Evolutionary conservation across 345 rosid genomes (phyloP), one percentile per base, ranked within the genome.

Genomic region (Eucalyptus melliodora): DNA sequence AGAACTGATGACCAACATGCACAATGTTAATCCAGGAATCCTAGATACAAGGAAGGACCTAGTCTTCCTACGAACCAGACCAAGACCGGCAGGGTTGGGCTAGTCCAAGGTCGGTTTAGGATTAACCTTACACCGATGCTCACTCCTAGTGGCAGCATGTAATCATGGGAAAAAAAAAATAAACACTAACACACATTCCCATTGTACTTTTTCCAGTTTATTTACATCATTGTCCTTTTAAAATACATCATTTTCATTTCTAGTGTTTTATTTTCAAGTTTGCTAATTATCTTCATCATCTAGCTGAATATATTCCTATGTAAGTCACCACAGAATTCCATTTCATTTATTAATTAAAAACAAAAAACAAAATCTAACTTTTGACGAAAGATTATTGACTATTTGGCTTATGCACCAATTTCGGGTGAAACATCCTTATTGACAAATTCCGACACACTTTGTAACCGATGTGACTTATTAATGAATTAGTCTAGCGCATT

Each of bases 1-100:
- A 3, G 0, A 51, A 17, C 0, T 7, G 0, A 51, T 7, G 0
- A 51, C 2, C 2, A 51, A 51, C 0, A 0, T 0, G 2, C 9
- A 51, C 9, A 51, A 0, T 17, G 1, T 0, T 51, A 0, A 51
- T 17, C 0, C 0, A 17, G 0, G 1, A 17, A 51, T 51, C 4
- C 8, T 51, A 51, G 0, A 8, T 0, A 1, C 1, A 53, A 53
- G 2, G 4, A 7, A 4, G 0, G 4, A 51, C 23, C 4, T 0
- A 17, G 23, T 51, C 56, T 17, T 51, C 23, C 1, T 51, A 7
- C 9, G 2, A 51, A 51, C 9, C 0, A 8, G 23, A 51, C 9
- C 2, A 51, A 3, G 23, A 51, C 1, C 4, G 4, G 55, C 2
- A 17, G 0, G 4, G 4, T 53, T 53, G 4, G 0, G 56, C 10